Conservation (phyloP, 2,329 filamentous ascomycete species). For the Colletotrichum lindemuthianum region DNA sequence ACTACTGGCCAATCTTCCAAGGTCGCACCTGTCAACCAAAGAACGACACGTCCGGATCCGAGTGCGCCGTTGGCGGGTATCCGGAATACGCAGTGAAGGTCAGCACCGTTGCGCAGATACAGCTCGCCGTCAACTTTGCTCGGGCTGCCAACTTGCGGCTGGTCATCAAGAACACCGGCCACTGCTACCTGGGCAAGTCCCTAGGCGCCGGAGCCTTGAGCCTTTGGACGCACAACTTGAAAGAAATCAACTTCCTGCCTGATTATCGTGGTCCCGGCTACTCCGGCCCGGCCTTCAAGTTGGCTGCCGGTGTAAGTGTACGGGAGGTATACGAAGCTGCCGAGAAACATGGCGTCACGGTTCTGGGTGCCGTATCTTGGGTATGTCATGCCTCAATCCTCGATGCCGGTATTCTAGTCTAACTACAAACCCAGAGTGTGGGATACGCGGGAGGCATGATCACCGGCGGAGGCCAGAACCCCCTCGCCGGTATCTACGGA, state of each 20-base stretch:
- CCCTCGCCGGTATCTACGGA: slow-evolving; percentile 56
- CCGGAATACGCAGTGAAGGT: neutral
- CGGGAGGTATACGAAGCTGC: slow-evolving; percentile 55
- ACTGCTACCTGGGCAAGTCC: slow-evolving; percentile 54
- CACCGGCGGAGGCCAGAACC: slow-evolving; percentile 64
- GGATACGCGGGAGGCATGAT: slow-evolving; percentile 64
- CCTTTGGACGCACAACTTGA: slow-evolving; percentile 53
- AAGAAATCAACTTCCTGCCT: slow-evolving; percentile 32
- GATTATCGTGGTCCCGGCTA: neutral
- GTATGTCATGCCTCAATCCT: no score
- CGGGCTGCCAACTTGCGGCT: slow-evolving; percentile 57
- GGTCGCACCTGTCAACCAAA: slow-evolving; percentile 6
- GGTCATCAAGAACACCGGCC: slow-evolving; percentile 62
- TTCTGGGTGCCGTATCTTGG: slow-evolving; percentile 56
- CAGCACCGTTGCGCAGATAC: neutral
- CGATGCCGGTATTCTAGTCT: no score
- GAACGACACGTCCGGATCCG: neutral
- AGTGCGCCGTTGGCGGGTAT: neutral
- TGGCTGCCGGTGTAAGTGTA: slow-evolving; percentile 56
- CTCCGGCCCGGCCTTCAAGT: slow-evolving; percentile 40
- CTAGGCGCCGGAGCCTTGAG: slow-evolving; percentile 47
- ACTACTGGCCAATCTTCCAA: slow-evolving; percentile 10
- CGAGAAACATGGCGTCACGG: slow-evolving; percentile 48
- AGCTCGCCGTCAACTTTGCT: slow-evolving; percentile 49
- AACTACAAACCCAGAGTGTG: slow-evolving; percentile 48